Evolutionary conservation across 495 filamentous ascomycete genomes (phyloP), one percentile per base, ranked within the genome.

Genomic region (Hypoxylon trugodes): DNA sequence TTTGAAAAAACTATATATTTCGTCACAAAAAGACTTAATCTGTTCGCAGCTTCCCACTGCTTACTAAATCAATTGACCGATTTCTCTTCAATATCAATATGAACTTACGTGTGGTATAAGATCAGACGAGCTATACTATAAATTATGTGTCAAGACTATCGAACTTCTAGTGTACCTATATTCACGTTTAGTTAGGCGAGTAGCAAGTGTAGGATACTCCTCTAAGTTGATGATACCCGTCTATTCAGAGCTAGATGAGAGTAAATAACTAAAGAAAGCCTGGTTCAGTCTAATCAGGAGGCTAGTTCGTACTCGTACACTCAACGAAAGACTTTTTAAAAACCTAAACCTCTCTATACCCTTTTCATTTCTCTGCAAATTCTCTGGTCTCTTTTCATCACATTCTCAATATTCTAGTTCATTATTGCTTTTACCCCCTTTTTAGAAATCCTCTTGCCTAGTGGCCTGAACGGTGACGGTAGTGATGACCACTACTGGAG

Each of bases 391-490:
- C 24, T 37, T 10, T 26, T 30, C 25, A 16, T 16, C 40, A 3
- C 41, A 28, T 7, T 30, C 25, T 16, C 21, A 12, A 33, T 55
- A 13, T 35, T 33, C n/a, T 33, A n/a, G n/a, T 21, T 30, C 21
- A 45, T 9, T 5, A 6, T 28, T 30, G 5, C 6, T 26, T 25
- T 47, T 5, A n/a, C 10, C 22, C 22, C 42, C 19, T 18, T 59
- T 58, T 55, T 8, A 25, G 6, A 43, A 0, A 7, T 12, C 6
- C 2, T 30, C 12, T 26, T 26, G 8, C 9, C 56, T 6, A 64
- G 36, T 58, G 25, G 2, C 38, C 53, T 1, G 60, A 58, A 24
- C 37, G 53, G 32, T 53, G 47, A 1, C 61, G 54, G 10, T 22
- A 12, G 38, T 64, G 52, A 16, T 43, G 46, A 18, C 28, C 33